Conservation (phyloP, 805 yeast species). For the Cyberlindnera euphorbiiphila region DNA sequence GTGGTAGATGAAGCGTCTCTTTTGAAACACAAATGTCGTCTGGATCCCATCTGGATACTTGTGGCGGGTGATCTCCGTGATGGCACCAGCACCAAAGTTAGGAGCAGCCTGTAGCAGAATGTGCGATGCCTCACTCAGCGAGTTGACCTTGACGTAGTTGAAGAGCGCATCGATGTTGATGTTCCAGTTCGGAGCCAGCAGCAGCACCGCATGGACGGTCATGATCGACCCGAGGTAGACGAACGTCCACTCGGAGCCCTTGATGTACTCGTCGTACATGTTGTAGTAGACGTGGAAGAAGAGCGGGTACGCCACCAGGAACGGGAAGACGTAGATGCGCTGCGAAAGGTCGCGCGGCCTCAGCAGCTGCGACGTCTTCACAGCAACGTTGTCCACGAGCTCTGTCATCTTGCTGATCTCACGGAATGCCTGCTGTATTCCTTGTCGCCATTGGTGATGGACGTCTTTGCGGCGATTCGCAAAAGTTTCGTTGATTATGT, state of each 20-base stretch:
- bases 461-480: too few species aligned
- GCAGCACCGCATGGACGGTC: conserved; percentile 68
- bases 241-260: conserved; percentile 94
- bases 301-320: conserved; percentile 70
- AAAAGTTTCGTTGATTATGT: too few species aligned
- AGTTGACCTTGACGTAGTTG: conserved; percentile 54
- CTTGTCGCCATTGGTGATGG: too few species aligned
- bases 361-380: conserved; percentile 69
- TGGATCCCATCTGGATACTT: conserved; percentile 58
- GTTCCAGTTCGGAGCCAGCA: conserved; percentile 95
- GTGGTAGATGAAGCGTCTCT: conserved; percentile 81
- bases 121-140: conserved; percentile 61
- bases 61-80: conserved; percentile 56
- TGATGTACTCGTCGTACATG: conserved; percentile 77
- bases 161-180: conserved; percentile 63
- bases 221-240: conserved; percentile 73
- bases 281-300: conserved; percentile 60
- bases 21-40: conserved; percentile 78
- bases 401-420: conserved; percentile 8
- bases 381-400: conserved; percentile 68
- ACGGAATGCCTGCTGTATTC: too few species aligned
- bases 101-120: conserved; percentile 78
- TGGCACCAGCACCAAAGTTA: conserved; percentile 81
- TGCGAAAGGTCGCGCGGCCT: conserved; percentile 55
- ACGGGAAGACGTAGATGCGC: conserved; percentile 83